Base-by-base conservation (phyloP, 768 basidiomycete genomes). In the Pulveroboletus frians region DNA sequence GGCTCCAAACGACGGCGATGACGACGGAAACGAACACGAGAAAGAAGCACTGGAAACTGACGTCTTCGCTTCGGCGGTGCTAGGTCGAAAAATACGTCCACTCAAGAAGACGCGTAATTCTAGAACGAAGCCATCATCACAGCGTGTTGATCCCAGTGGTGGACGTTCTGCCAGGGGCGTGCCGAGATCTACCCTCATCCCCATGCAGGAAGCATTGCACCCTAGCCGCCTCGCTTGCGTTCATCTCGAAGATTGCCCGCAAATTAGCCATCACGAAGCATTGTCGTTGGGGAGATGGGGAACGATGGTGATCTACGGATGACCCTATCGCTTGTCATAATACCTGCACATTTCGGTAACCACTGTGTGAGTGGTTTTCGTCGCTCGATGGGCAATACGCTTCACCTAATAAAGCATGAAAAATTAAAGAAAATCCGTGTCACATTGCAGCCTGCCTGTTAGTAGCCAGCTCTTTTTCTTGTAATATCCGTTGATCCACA, bases 241-340 rank as follows among this genome's bases (percentile, higher is more conserved):
- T 23, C 71, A 75, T 38, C 60, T 78, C 26, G 70, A 70, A 37
- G 65, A 71, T 45, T 77, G 75, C 52, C 59, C 58, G 13, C 58
- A 68, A 50, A 68, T 78, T 45, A 57, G 57, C 40, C 53, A 70
- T 52, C 68, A 69, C 37, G 69, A 74, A 36, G 72, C 71, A 2
- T 36, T 68, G 13, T 67, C 65, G 32, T 52, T 79, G 48, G 69
- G 65, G 46, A 65, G 66, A 49, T 61, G 71, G 38, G 75, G 73
- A 26, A 52, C 57, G 31, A 57, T 65, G 31, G 64, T 70, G 20
- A 60, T 58, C 47, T 58, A 56, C 35, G 50, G 40, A 20, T 61
- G 47, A 53, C 40, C 32, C 13, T 9, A 4, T 20, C 41, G 8
- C 21, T 21, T 39, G 39, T 39, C 49, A 50, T 26, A 11, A 51